Conservation (phyloP, 129 eudicot genomes). For the Saussurea involucrata region DNA sequence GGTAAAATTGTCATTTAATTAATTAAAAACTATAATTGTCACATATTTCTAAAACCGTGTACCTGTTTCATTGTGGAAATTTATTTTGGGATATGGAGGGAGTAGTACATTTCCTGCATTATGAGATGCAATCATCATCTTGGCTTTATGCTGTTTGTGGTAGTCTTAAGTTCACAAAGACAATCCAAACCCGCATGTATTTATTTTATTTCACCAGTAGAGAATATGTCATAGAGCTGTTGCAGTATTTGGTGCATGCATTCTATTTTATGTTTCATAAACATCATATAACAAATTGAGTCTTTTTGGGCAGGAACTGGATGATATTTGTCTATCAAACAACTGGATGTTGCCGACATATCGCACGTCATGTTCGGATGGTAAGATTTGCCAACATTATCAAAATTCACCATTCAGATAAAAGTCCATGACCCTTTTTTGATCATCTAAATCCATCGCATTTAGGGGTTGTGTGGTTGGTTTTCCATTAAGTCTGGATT, state of each 20-base stretch:
- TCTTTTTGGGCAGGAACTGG: constrained; percentile 46
- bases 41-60: background rate
- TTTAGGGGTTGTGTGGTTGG: no score
- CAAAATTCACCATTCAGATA: background rate
- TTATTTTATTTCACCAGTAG: background rate
- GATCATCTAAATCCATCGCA: background rate
- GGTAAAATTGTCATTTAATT: background rate
- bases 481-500: no score
- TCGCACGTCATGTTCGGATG: constrained; percentile 27
- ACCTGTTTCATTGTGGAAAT: background rate
- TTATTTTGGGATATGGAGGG: background rate
- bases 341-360: constrained; percentile 49
- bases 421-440: background rate
- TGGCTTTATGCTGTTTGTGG: background rate
- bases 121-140: background rate
- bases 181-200: background rate
- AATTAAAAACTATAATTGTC: background rate
- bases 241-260: background rate
- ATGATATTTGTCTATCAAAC: constrained; percentile 45
- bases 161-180: background rate
- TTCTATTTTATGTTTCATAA: background rate
- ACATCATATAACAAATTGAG: background rate
- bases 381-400: constrained; percentile 16
- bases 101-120: background rate
- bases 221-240: background rate